Evolutionary conservation across 2,329 filamentous ascomycete species (phyloP), one percentile per base, ranked within the genome.

Genomic region (Arthroderma sp.): DNA sequence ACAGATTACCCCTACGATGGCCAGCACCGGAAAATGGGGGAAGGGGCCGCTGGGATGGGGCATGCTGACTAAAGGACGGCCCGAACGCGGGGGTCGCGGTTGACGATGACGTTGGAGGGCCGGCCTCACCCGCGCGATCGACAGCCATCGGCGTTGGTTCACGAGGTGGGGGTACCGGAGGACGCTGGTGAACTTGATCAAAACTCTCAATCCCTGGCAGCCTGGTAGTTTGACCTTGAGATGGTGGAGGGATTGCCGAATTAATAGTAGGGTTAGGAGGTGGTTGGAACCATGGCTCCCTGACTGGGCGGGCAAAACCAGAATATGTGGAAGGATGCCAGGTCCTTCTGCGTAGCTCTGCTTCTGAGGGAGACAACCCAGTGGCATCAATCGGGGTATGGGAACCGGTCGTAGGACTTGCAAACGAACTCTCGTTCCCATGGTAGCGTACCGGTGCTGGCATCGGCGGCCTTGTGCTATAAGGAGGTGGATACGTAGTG

Each of bases 171-270:
- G 81, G 78, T 0, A 83, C 77, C 8, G 70, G 61, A 1, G 78
- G 74, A 15, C 74, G 75, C 47, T 75, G 74, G 28, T 78, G 82
- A 27, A 84, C 70, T 45, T 85, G 80, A 56, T 89, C 86, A 55
- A 95, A 94, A 10, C 86, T 93, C 60, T 94, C 86, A 52, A 95
- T 95, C 9, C 88, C 87, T 1, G 88, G 88, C 9, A 95, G 72
- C 34, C 86, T 78, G 9, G 86, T 65, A 5, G 72, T 75, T 53
- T n/a, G 86, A 57, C 62, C 70, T 61, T 65, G 77, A 33, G 61
- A 60, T 4, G 61, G 66, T 42, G 58, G 61, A 45, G 39, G 28
- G 27, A 61, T 70, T 34, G 63, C 67, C 30, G 69, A 64, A 52
- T 27, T 15, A 33, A 36, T 6, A 73, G 51, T 69, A 78, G 78